Conservation (phyloP, 768 basidiomycete genomes). For the Rhodotorula paludigena region DNA sequence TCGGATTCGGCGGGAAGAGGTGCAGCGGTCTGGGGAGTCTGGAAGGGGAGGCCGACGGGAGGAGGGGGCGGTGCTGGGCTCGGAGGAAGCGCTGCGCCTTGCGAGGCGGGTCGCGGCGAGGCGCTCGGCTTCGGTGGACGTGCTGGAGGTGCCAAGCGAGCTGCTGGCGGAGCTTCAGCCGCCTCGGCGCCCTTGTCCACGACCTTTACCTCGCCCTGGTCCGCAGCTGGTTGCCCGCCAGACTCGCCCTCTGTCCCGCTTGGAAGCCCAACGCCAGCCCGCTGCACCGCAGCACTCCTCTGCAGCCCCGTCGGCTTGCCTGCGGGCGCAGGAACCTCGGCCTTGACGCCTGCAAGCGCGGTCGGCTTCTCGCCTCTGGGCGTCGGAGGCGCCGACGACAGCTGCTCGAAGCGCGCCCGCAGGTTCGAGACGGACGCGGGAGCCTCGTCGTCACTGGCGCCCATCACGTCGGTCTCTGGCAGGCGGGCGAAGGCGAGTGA, state of each 20-base stretch:
- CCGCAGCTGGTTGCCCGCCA: too few species aligned
- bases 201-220: too few species aligned
- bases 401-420: slow-evolving; percentile 25
- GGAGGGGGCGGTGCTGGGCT: not conserved
- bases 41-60: not conserved
- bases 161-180: not conserved
- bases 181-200: too few species aligned
- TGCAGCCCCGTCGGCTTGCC: too few species aligned
- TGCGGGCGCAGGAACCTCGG: too few species aligned
- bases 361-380: not conserved
- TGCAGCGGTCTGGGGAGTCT: not conserved
- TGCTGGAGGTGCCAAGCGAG: not conserved
- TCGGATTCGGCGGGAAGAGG: accelerated
- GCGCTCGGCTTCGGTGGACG: not conserved
- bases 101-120: not conserved
- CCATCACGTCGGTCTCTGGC: not conserved
- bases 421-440: slow-evolving; percentile 10
- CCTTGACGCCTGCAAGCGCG: not conserved
- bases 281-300: too few species aligned
- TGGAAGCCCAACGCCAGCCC: too few species aligned
- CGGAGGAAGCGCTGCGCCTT: not conserved
- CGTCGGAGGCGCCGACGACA: not conserved
- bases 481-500: too few species aligned
- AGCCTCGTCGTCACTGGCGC: not conserved
- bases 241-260: too few species aligned